Conservation (phyloP, 768 basidiomycete species). For the Royoungia palumana region DNA sequence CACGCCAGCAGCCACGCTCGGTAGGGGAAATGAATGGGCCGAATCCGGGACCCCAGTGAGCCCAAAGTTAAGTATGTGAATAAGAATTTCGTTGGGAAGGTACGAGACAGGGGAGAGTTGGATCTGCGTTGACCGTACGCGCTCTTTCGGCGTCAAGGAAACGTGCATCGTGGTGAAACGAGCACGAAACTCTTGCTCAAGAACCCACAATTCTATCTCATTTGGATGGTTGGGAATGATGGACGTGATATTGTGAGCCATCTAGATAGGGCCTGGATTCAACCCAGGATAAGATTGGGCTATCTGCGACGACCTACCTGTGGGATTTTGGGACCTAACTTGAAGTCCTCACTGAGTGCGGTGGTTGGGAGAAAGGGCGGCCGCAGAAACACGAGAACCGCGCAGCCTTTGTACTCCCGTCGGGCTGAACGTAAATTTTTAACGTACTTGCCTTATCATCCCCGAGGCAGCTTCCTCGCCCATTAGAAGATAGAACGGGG, state of each 20-base stretch:
- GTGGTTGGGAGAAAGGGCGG: background rate
- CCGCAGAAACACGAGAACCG: background rate
- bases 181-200: background rate
- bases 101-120: conserved; percentile 17
- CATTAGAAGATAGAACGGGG: too few relatives aligned
- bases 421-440: background rate
- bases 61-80: conserved; percentile 10
- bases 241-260: background rate
- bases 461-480: background rate
- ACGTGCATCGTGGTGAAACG: background rate
- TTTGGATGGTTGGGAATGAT: background rate
- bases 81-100: conserved; percentile 21
- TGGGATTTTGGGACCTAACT: too few relatives aligned
- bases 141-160: background rate
- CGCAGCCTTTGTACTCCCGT: background rate
- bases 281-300: background rate
- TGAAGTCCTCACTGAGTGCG: background rate
- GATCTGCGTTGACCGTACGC: background rate
- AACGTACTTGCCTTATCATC: conserved; percentile 1
- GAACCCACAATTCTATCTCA: background rate
- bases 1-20: conserved; percentile 6
- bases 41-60: background rate
- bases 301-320: background rate
- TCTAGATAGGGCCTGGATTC: background rate
- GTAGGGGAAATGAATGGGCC: background rate